Conservation (phyloP, 805 yeast genomes). For the Diddensiella transvaalensis region DNA sequence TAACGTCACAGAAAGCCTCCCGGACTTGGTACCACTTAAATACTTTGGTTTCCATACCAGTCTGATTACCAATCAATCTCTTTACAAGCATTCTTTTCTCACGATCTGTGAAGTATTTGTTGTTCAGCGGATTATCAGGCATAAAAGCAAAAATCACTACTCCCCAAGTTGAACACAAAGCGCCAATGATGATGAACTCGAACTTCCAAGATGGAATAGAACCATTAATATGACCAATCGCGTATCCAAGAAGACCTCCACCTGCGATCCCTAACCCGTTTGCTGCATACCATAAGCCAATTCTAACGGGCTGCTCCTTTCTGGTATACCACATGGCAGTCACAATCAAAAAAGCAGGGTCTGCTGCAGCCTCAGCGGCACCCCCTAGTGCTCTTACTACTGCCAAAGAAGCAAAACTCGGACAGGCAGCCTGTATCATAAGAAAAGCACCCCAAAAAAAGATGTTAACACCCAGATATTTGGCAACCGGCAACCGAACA, state of each 20-base stretch:
- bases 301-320: slow-evolving; percentile 48
- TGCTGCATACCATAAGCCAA: slow-evolving; percentile 35
- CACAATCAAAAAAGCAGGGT: slow-evolving; percentile 51
- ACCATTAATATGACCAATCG: slow-evolving; percentile 23
- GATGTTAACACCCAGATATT: slow-evolving; percentile 21
- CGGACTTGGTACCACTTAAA: slow-evolving; percentile 53
- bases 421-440: slow-evolving; percentile 18
- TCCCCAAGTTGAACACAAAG: slow-evolving; percentile 52
- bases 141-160: slow-evolving; percentile 44
- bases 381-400: slow-evolving; percentile 18
- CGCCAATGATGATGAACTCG: slow-evolving; percentile 57
- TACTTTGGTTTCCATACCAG: slow-evolving; percentile 53
- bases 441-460: slow-evolving; percentile 21
- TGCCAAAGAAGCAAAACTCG: slow-evolving; percentile 12
- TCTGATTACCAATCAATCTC: slow-evolving; percentile 51
- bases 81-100: slow-evolving; percentile 43
- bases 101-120: slow-evolving; percentile 28
- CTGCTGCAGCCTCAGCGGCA: slow-evolving; percentile 18
- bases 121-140: slow-evolving; percentile 53
- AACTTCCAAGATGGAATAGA: slow-evolving; percentile 54
- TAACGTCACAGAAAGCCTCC: slow-evolving; percentile 49
- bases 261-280: slow-evolving; percentile 35
- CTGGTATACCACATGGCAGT: slow-evolving; percentile 60
- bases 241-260: slow-evolving; percentile 23
- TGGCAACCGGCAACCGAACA: slow-evolving; percentile 20